phyloP scores from a whole-genome alignment of 495 filamentous ascomycete species.

The Hyaloscypha hepaticicola region DNA sequence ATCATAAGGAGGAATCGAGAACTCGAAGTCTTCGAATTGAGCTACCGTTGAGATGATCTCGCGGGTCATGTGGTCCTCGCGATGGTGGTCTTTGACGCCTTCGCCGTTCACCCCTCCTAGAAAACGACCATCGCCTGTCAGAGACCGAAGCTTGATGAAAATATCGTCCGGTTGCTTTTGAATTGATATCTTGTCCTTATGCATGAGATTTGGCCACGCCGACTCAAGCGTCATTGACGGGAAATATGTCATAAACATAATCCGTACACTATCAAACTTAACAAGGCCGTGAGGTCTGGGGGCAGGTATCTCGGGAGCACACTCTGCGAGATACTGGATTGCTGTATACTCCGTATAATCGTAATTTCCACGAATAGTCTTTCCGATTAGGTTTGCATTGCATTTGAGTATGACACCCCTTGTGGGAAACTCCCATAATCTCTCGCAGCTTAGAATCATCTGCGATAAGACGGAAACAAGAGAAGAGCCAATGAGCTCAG shows the following conservation, averaged over 20 bases:
- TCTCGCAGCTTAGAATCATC: no score
- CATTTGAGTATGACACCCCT: no score
- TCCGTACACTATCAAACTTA: slow-evolving; percentile 27
- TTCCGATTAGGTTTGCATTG: no score
- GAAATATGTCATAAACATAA: slow-evolving; percentile 20
- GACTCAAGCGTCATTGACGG: neutral
- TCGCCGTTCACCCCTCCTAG: neutral
- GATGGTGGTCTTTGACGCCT: neutral
- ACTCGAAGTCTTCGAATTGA: slow-evolving; percentile 38
- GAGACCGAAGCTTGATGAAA: neutral
- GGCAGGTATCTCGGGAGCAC: slow-evolving; percentile 35
- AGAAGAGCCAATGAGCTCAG: no score
- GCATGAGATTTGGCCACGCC: neutral
- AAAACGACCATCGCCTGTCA: neutral
- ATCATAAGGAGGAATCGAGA: slow-evolving; percentile 34
- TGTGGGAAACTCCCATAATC: no score
- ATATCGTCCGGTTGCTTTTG: neutral
- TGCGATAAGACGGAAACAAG: no score
- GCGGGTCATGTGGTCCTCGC: neutral
- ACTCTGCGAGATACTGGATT: slow-evolving; percentile 37
- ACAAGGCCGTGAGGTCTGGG: slow-evolving; percentile 38
- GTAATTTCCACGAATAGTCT: slow-evolving; percentile 29
- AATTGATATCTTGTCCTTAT: neutral
- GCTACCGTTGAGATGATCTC: slow-evolving; percentile 26
- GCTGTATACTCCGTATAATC: slow-evolving; percentile 39